These are phyloP conservation scores for Annulohypoxylon truncatum DNA, from an alignment of 2,329 filamentous ascomycete genomes.

Conservation along the genomic window DNA sequence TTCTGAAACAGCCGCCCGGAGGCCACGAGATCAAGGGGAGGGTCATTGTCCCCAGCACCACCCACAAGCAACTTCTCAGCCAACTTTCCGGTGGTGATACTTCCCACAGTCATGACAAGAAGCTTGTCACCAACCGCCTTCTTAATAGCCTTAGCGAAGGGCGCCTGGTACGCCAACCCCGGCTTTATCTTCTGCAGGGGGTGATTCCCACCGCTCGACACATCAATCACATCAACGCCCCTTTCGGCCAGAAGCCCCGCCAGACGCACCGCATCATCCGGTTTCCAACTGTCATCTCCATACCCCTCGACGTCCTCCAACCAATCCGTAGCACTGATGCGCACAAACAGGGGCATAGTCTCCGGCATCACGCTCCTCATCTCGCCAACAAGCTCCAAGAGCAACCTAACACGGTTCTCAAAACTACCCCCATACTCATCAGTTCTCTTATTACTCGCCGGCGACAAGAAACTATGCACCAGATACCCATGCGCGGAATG, in stretches of 20 bases:
- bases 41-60: conserved; percentile 30
- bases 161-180: conserved; percentile 73
- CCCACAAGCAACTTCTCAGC: conserved; percentile 61
- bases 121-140: conserved; percentile 72
- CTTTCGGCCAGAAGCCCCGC: conserved; percentile 68
- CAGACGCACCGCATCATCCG: conserved; percentile 69
- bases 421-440: conserved; percentile 76
- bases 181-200: conserved; percentile 61
- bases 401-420: conserved; percentile 77
- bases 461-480: conserved; percentile 75
- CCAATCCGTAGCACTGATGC: conserved; percentile 76
- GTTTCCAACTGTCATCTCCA: conserved; percentile 67
- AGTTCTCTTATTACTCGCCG: conserved; percentile 74
- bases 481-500: conserved; percentile 86
- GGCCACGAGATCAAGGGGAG: conserved; percentile 59
- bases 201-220: conserved; percentile 73
- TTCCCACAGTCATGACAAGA: conserved; percentile 64
- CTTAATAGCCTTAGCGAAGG: conserved; percentile 74
- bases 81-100: conserved; percentile 57
- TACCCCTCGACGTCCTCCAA: conserved; percentile 65
- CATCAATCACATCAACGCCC: conserved; percentile 77
- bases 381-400: conserved; percentile 73
- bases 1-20: conserved; percentile 68
- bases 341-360: conserved; percentile 74
- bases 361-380: conserved; percentile 71